Evolutionary conservation across 371 early-diverging fungal species (phyloP).

Genomic region (Mucor piriformis): DNA sequence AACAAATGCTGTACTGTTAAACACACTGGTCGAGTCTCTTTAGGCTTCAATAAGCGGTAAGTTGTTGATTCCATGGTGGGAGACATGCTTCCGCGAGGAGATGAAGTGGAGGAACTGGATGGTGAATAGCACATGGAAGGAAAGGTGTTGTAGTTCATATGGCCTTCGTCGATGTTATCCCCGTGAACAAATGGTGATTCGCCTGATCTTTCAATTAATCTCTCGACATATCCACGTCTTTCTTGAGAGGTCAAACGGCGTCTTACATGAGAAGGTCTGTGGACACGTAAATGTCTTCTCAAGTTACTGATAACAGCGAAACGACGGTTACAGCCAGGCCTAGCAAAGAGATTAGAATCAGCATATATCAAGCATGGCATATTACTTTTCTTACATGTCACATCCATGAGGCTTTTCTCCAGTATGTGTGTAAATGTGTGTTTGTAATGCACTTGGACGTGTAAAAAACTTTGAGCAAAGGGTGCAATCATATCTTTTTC

Average conservation of each 20-base stretch:
- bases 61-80: constrained; percentile 8
- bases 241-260: constrained; percentile 31
- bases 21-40: constrained; percentile 14
- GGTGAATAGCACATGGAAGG: constrained; percentile 10
- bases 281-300: constrained; percentile 45
- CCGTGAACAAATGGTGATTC: not conserved
- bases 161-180: not conserved
- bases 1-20: constrained; percentile 14
- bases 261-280: constrained; percentile 21
- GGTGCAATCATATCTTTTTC: constrained; percentile 55
- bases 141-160: not conserved
- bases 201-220: constrained; percentile 28
- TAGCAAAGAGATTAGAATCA: constrained; percentile 4
- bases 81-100: constrained; percentile 5
- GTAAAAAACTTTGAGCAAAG: constrained; percentile 72
- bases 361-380: not conserved
- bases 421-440: constrained; percentile 78
- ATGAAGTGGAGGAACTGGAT: not conserved
- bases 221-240: constrained; percentile 29
- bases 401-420: constrained; percentile 80
- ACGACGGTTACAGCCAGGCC: constrained; percentile 40
- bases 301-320: constrained; percentile 49
- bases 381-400: constrained; percentile 27
- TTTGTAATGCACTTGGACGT: constrained; percentile 74
- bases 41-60: constrained; percentile 22